These are phyloP conservation scores for Cylindrotheca fusiformis DNA, from an alignment of 108 stramenopile species.

Conservation along the genomic window DNA sequence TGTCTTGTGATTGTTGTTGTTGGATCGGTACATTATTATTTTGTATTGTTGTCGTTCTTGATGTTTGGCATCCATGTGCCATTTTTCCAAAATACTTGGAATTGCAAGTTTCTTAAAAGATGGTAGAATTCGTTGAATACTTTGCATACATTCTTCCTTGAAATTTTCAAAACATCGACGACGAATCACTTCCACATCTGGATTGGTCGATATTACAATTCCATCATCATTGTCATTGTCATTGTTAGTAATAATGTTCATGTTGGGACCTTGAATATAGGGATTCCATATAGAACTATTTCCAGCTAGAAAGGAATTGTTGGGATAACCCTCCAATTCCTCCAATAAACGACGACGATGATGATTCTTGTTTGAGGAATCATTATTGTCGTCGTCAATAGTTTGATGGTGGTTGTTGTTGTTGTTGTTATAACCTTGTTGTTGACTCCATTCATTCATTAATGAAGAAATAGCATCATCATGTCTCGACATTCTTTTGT, in stretches of 20 bases:
- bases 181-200: conserved; percentile 64
- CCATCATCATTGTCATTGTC: conserved; percentile 1
- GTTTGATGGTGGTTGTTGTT: background rate
- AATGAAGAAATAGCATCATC: conserved; percentile 30
- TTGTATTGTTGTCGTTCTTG: conserved; percentile 12
- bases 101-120: conserved; percentile 37
- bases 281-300: conserved; percentile 53
- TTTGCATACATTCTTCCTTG: conserved; percentile 47
- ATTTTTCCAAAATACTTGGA: conserved; percentile 62
- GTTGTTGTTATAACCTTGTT: conserved; percentile 17
- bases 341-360: too few relatives aligned
- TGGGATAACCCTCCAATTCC: conserved; percentile 15
- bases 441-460: conserved; percentile 24
- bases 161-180: conserved; percentile 71
- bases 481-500: background rate
- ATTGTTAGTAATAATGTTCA: background rate
- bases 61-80: conserved; percentile 49
- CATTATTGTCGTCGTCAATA: background rate
- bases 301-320: conserved; percentile 13
- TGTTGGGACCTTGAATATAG: conserved; percentile 6
- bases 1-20: background rate
- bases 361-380: background rate
- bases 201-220: conserved; percentile 40
- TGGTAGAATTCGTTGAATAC: conserved; percentile 24
- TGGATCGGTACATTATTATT: background rate